These are phyloP conservation scores for Phoma herbarum DNA, from an alignment of 2,329 filamentous ascomycete genomes.

Conservation along the genomic window DNA sequence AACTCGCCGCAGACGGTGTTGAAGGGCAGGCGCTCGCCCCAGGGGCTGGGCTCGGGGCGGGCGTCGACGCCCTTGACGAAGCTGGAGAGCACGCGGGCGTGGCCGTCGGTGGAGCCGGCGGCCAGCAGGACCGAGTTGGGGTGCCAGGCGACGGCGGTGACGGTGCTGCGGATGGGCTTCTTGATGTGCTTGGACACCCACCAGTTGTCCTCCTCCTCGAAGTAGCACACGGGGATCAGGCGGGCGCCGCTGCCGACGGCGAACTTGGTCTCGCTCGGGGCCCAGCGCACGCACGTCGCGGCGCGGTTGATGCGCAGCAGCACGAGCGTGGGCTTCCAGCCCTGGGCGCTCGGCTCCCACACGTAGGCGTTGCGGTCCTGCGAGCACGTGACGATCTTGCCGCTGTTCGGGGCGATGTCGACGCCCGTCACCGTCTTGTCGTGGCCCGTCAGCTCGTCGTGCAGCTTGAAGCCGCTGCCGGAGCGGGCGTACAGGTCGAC, in stretches of 20 bases:
- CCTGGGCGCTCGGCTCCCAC: constrained; percentile 89
- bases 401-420: constrained; percentile 89
- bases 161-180: constrained; percentile 97
- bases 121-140: constrained; percentile 96
- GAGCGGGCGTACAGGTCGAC: constrained; percentile 85
- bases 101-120: constrained; percentile 95
- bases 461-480: constrained; percentile 79
- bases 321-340: constrained; percentile 97
- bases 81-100: constrained; percentile 91
- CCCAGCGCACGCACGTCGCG: constrained; percentile 97
- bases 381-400: constrained; percentile 96
- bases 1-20: constrained; percentile 98
- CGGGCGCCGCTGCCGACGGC: constrained; percentile 95
- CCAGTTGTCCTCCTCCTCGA: constrained; percentile 99
- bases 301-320: constrained; percentile 96
- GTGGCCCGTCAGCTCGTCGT: constrained; percentile 94
- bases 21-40: constrained; percentile 96
- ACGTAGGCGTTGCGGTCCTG: constrained; percentile 98
- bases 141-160: constrained; percentile 95
- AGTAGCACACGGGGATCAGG: constrained; percentile 97
- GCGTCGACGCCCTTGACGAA: constrained; percentile 96
- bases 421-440: constrained; percentile 97
- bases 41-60: constrained; percentile 83
- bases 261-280: constrained; percentile 95
- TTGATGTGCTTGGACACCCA: constrained; percentile 99